Evolutionary conservation across 1,284 basidiomycete genomes (phyloP).

Genomic region (Blastosporella zonata): DNA sequence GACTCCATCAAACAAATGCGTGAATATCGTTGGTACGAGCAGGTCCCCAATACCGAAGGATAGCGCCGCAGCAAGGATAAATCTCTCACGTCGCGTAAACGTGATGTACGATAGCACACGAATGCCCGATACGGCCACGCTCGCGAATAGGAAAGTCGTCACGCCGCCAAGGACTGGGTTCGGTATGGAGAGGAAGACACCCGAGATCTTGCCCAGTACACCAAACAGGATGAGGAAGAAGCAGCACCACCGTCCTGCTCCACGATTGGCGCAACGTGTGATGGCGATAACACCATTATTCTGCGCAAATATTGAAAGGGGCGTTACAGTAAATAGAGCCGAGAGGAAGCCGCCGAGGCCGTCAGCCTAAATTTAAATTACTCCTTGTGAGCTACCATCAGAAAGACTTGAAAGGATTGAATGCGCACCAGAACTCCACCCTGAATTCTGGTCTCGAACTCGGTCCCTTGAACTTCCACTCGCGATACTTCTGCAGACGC

Average conservation of each 20-base stretch:
- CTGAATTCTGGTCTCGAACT: conserved; percentile 80
- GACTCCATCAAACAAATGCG: conserved; percentile 68
- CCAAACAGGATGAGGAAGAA: conserved; percentile 72
- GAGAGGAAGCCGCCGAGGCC: conserved; percentile 74
- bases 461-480: conserved; percentile 61
- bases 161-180: conserved; percentile 82
- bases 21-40: conserved; percentile 59
- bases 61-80: conserved; percentile 71
- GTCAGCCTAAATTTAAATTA: conserved; percentile 60
- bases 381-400: not conserved
- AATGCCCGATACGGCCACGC: conserved; percentile 65
- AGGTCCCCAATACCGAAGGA: conserved; percentile 74
- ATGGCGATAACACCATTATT: conserved; percentile 82
- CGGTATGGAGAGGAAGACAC: conserved; percentile 78
- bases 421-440: conserved; percentile 74
- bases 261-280: conserved; percentile 73
- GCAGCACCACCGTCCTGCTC: conserved; percentile 73
- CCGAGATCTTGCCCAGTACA: conserved; percentile 76
- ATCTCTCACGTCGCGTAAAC: conserved; percentile 74
- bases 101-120: conserved; percentile 66
- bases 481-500: conserved; percentile 81
- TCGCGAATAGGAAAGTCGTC: conserved; percentile 75
- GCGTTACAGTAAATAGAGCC: conserved; percentile 78
- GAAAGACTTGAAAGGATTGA: not conserved
- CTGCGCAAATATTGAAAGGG: conserved; percentile 79